Conservation (phyloP, 73 alveolate species). For the Paramecium caudatum region DNA sequence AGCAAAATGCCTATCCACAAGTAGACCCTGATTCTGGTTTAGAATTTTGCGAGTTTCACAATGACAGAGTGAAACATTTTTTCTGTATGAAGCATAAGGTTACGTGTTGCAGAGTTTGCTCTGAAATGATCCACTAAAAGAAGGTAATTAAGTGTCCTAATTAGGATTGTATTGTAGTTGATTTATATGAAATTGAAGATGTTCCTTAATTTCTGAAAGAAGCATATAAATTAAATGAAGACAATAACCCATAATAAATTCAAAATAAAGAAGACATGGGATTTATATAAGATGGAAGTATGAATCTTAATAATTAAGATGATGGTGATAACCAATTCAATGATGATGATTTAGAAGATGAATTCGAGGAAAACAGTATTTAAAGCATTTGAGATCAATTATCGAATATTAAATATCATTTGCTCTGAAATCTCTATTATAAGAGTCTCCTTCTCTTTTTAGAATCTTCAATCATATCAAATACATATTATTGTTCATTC, state of each 20-base stretch:
- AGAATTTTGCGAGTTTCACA: slow-evolving; percentile 91
- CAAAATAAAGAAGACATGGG: slow-evolving; percentile 41
- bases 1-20: slow-evolving; percentile 54
- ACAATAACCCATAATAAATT: neutral
- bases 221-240: slow-evolving; percentile 51
- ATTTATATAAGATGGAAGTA: slow-evolving; percentile 18
- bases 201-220: slow-evolving; percentile 39
- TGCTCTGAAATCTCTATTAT: no score
- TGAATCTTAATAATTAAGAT: neutral
- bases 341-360: slow-evolving; percentile 56
- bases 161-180: slow-evolving; percentile 55
- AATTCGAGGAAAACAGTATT: slow-evolving; percentile 24
- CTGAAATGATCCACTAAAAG: slow-evolving; percentile 90
- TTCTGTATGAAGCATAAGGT: slow-evolving; percentile 95
- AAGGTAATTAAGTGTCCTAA: slow-evolving; percentile 68
- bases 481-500: no score
- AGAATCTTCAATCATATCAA: no score
- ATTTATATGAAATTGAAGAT: slow-evolving; percentile 66
- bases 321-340: slow-evolving; percentile 22
- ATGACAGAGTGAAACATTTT: slow-evolving; percentile 94
- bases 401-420: no score
- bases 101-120: slow-evolving; percentile 95
- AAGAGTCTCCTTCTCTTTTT: no score
- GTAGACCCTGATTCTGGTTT: slow-evolving; percentile 75
- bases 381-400: neutral